A percentile compares a stretch with the other conserved stretches of the same genome.
phyloP scores from a whole-genome alignment of 2,329 filamentous ascomycete genomes.

The Botrytis squamosa region DNA sequence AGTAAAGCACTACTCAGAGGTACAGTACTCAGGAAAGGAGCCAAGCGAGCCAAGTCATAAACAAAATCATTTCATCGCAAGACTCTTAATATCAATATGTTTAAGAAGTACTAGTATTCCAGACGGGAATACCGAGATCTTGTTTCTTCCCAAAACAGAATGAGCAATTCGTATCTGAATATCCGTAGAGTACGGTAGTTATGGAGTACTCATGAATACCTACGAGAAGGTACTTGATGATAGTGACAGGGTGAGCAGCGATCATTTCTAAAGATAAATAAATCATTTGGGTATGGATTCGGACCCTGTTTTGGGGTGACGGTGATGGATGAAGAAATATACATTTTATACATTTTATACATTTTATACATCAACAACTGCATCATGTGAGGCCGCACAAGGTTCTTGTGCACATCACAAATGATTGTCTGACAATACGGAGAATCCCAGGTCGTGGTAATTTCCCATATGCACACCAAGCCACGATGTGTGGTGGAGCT shows the following conservation, averaged over 20 bases:
- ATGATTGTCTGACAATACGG: neutral
- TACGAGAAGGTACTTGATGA: neutral
- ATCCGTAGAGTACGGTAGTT: too few relatives aligned
- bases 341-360: too few relatives aligned
- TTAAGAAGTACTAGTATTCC: neutral
- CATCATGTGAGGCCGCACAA: neutral
- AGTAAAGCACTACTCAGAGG: too few relatives aligned
- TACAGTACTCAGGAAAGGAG: too few relatives aligned
- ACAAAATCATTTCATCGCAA: too few relatives aligned
- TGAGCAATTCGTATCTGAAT: too few relatives aligned
- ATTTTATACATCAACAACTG: neutral
- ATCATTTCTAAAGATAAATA: constrained; percentile 8
- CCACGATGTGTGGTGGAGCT: neutral
- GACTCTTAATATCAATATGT: neutral
- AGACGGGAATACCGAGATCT: neutral
- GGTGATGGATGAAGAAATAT: neutral
- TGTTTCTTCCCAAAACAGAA: neutral
- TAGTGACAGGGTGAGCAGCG: neutral
- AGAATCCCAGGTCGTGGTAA: neutral
- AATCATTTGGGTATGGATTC: neutral
- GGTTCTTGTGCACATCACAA: neutral
- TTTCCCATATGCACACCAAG: constrained; percentile 1
- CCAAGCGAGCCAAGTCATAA: too few relatives aligned
- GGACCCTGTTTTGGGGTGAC: neutral
- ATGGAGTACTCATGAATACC: too few relatives aligned